Conservation (phyloP, 176 grass and related monocot species). For the Rhipidocladum racemiflorum region DNA sequence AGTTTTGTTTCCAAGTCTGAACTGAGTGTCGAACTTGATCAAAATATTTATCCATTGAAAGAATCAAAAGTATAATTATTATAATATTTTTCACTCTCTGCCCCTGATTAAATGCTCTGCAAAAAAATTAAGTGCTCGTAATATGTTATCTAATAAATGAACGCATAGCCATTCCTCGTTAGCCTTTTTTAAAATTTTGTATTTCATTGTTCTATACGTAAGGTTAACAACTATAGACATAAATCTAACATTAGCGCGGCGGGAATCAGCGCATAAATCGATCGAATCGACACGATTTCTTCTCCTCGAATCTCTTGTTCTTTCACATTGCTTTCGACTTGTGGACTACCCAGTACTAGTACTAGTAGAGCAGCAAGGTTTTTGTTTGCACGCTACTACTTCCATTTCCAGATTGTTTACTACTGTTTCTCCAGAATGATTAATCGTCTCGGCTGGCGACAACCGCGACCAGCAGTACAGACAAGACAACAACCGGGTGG, state of each 20-base stretch:
- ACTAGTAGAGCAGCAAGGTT: not conserved
- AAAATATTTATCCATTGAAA: too few species aligned
- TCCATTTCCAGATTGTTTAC: not conserved
- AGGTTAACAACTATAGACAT: too few species aligned
- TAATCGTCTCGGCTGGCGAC: not conserved
- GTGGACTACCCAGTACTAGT: too few species aligned
- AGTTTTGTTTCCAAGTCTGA: too few species aligned
- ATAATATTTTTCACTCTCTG: too few species aligned
- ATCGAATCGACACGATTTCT: not conserved
- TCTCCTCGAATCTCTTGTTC: not conserved
- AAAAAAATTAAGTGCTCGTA: too few species aligned
- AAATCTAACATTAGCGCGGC: not conserved
- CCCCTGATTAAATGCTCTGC: too few species aligned
- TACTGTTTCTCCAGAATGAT: not conserved
- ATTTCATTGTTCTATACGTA: not conserved
- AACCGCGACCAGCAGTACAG: not conserved
- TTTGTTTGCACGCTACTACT: not conserved
- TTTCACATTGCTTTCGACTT: not conserved
- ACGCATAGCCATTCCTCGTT: too few species aligned
- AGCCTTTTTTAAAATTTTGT: too few species aligned
- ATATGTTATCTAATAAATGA: too few species aligned
- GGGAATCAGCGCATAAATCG: not conserved
- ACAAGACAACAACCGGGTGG: not conserved
- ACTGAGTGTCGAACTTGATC: too few species aligned
- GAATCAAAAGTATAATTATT: too few species aligned